Evolutionary conservation across 352 stramenopile species (phyloP), one percentile per base, ranked within the genome.

Genomic region (Globisporangium polare): DNA sequence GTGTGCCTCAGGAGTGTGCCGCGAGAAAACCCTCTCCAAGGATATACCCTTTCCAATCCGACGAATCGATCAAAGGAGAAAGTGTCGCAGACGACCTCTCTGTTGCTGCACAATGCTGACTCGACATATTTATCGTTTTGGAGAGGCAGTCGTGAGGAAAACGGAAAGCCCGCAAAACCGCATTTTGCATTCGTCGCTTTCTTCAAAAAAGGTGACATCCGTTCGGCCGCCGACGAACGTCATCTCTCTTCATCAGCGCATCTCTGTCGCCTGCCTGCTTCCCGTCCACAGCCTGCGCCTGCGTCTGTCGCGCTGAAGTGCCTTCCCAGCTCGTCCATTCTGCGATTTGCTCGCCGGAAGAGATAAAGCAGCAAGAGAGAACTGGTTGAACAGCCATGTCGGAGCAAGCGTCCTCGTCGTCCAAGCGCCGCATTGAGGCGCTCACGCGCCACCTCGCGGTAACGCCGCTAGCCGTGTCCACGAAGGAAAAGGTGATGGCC

Each of bases 361-460:
- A 39, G 9, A 15, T 20, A 26, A 2, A 37, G 33, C 26, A 37
- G 31, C 15, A 27, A 41, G 12, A 58, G 12, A 29, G 33, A 60
- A 53, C 27, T n/a, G n/a, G n/a, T 20, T 12, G 12, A 33, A 29
- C 24, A 20, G 31, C 2, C 46, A 79, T 81, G 75, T 46, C 73
- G 24, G 65, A 70, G 50, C 47, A 62, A 41, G 50, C 52, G 17
- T 47, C 46, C n/a, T 55, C 52, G 41, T 75, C 69, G 6, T 75
- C 69, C 20, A n/a, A 50, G 6, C 78, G 74, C 42, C 81, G 79
- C 42, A 72, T 90, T 43, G 55, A 69, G 12, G 66, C 77, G 43
- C 69, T 90, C 60, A 68, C 80, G 49, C 74, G 77, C 13, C 81
- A 90, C 59, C 63, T 90, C 18, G 8, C 53, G 26, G 61, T 53